phyloP scores from a whole-genome alignment of 164 flowering plant species.

The Vitis amurensis region DNA sequence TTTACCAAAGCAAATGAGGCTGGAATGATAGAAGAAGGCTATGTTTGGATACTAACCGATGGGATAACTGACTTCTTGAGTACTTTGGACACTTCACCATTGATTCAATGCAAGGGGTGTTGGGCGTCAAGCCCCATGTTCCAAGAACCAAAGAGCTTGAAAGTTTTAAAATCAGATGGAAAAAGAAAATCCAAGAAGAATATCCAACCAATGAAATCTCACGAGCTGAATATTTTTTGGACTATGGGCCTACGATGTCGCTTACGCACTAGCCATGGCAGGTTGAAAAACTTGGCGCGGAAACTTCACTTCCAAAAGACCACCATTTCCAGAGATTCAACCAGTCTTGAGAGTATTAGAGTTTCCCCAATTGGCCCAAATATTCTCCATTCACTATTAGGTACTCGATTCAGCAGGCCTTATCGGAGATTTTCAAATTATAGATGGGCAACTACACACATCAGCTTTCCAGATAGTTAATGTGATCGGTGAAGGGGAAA shows the following conservation, averaged over 20 bases:
- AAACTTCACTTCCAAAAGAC: constrained; percentile 12
- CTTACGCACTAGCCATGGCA: constrained; percentile 39
- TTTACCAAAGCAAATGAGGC: constrained; percentile 27
- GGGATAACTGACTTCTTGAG: constrained; percentile 19
- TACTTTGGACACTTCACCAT: constrained; percentile 15
- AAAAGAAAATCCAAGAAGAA: constrained; percentile 13
- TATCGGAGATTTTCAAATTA: constrained; percentile 34
- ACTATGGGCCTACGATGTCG: constrained; percentile 54
- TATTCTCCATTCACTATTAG: constrained; percentile 21
- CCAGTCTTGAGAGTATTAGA: constrained; percentile 19
- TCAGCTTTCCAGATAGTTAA: constrained; percentile 38
- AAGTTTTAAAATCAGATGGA: constrained; percentile 31
- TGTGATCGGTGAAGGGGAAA: constrained; percentile 28
- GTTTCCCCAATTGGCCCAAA: constrained; percentile 31
- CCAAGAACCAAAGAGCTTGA: constrained; percentile 23
- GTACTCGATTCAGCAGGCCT: constrained; percentile 30
- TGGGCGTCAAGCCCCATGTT: constrained; percentile 36
- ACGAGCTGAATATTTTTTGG: constrained; percentile 23
- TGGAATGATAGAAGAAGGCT: constrained; percentile 45
- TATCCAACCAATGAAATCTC: constrained; percentile 6
- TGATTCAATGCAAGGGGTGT: constrained; percentile 44
- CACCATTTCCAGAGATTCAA: neutral
- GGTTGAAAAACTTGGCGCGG: constrained; percentile 22
- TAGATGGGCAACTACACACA: constrained; percentile 35
- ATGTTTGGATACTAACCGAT: constrained; percentile 45